Base-by-base conservation (phyloP, 805 yeast genomes). In the Metschnikowia santaceciliae region DNA sequence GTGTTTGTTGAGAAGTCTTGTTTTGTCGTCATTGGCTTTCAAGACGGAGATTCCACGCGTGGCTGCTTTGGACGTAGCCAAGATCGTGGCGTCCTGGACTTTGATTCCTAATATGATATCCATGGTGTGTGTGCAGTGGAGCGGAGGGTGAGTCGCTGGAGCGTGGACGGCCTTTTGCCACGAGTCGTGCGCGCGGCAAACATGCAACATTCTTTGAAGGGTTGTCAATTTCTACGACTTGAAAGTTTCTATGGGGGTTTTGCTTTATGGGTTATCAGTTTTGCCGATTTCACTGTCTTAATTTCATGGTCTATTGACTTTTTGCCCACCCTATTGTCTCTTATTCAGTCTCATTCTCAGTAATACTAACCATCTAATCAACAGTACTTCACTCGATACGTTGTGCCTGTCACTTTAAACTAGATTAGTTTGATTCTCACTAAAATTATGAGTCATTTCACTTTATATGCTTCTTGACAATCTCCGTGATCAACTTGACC, bases 41-140 rank as follows among this genome's bases (percentile, higher is more conserved):
- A 90, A 71, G 46, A 90, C 80, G 13, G 96, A 85, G 49, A 90
- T 86, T 50, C 97, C 96, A 59, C 99, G 81, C 8, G 96, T 88
- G 51, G 86, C 88, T 4, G 97, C 96, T 67, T 86, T 89, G 10
- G 97, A 90, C n/a, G 98, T 88, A 63, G 97, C 96, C 51, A 92
- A 71, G 54, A 94, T 78, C 42, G 92, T 96, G 54, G 83, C 79
- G 63, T 90, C 95, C 61, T 82, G 74, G 33, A 90, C 86, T 63
- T 80, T 85, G 61, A 92, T 85, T 51, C 98, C 98, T 61, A 92
- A 75, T 50, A 92, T 75, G 62, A 92, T 84, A 75, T 92, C 99
- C 98, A 94, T 94, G 15, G 51, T 58, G 51, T 32, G 23, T 20
- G 38, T 32, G 43, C n/a, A 22, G 39, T 17, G 32, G 30, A 23